A percentile compares a stretch with the other conserved stretches of the same genome.
phyloP scores from a whole-genome alignment of 768 basidiomycete genomes.

The Phlegmacium glaucopus region DNA sequence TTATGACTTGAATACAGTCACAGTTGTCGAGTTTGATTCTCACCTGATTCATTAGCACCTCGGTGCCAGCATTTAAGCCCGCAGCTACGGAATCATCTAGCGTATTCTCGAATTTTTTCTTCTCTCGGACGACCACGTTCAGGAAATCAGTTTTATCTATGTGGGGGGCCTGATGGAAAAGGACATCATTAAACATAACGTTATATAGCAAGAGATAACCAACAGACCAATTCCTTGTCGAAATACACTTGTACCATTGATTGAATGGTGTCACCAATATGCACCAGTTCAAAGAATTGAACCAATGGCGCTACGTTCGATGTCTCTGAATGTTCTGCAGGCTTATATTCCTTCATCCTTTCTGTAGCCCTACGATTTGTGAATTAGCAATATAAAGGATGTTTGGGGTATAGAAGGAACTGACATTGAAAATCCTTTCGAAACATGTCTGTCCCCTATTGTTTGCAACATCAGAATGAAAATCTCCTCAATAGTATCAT shows the following conservation, averaged over 20 bases:
- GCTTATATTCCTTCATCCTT: conserved; percentile 87
- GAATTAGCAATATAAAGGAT: background rate
- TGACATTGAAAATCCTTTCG: conserved; percentile 73
- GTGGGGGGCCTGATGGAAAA: conserved; percentile 72
- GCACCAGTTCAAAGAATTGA: conserved; percentile 97
- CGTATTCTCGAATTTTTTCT: conserved; percentile 91
- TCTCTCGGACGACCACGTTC: conserved; percentile 90
- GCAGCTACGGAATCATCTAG: conserved; percentile 93
- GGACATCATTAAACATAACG: background rate
- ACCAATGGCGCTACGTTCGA: conserved; percentile 87
- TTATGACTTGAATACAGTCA: background rate
- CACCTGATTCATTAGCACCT: conserved; percentile 94
- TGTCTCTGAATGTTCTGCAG: conserved; percentile 79
- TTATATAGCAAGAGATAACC: background rate
- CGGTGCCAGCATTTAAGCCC: conserved; percentile 93
- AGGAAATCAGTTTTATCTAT: conserved; percentile 94
- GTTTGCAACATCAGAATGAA: conserved; percentile 83
- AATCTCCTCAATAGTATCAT: conserved; percentile 91
- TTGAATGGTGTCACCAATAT: conserved; percentile 96
- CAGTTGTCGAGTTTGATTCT: conserved; percentile 3
- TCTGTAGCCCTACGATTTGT: conserved; percentile 80
- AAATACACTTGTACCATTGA: conserved; percentile 98
- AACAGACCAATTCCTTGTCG: conserved; percentile 85
- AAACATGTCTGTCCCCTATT: conserved; percentile 75
- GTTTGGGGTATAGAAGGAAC: conserved; percentile 25